These are phyloP conservation scores for Pseudogymnoascus sp. DNA, from an alignment of 2,329 filamentous ascomycete species.

Conservation along the genomic window DNA sequence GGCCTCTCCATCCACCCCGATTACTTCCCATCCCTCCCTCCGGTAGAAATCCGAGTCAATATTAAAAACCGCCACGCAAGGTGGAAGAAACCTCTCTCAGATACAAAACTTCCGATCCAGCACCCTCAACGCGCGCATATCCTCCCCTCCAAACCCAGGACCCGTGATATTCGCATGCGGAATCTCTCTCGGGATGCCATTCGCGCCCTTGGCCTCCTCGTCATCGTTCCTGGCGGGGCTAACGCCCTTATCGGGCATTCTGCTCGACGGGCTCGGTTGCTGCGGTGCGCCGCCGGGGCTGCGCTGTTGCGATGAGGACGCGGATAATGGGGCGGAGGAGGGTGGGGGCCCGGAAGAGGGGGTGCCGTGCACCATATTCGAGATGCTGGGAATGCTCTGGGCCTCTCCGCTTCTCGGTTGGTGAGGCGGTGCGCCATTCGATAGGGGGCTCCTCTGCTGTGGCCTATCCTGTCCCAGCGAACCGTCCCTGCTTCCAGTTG, in stretches of 20 bases:
- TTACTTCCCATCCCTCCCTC: neutral
- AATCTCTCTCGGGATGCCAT: conserved; percentile 42
- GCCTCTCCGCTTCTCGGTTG: neutral
- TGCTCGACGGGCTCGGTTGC: conserved; percentile 24
- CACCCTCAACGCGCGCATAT: conserved; percentile 57
- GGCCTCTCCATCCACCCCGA: neutral
- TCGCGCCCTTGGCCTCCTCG: conserved; percentile 4
- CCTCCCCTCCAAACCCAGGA: conserved; percentile 45
- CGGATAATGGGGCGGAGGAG: conserved; percentile 14
- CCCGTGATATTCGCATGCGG: conserved; percentile 45
- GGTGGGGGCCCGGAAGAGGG: neutral
- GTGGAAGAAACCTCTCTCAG: conserved; percentile 14
- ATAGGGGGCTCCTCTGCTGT: neutral
- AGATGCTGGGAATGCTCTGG: conserved; percentile 16
- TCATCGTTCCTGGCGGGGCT: conserved; percentile 11
- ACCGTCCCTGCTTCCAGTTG: neutral
- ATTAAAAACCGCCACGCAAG: neutral
- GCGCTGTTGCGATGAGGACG: conserved; percentile 8
- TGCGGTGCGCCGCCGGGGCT: conserved; percentile 25
- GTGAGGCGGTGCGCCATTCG: neutral
- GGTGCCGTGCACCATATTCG: conserved; percentile 25
- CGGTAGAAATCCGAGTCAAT: neutral
- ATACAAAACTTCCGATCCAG: conserved; percentile 52
- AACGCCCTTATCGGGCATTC: conserved; percentile 22
- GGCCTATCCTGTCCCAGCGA: neutral